These are phyloP conservation scores for Chrysophaeum taylorii DNA, from an alignment of 352 stramenopile genomes.

Conservation along the genomic window DNA sequence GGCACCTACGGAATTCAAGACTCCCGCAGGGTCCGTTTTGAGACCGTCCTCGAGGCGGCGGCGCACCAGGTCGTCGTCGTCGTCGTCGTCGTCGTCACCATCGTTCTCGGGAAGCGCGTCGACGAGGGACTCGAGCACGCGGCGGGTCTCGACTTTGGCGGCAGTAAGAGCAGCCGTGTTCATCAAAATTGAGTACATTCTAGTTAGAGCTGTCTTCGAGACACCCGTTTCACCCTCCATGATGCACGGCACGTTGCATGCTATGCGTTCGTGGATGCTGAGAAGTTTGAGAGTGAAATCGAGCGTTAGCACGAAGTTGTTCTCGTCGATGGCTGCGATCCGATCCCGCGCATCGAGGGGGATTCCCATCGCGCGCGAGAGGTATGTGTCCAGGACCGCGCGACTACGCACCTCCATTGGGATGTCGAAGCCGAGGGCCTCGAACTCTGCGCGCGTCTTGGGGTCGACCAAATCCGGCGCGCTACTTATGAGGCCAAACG, in stretches of 20 bases:
- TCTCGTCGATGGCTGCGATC: slow-evolving; percentile 33
- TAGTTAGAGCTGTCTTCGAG: slow-evolving; percentile 37
- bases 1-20: too few relatives aligned
- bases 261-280: slow-evolving; percentile 36
- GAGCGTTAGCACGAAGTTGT: slow-evolving; percentile 38
- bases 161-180: slow-evolving; percentile 28
- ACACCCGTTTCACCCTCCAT: slow-evolving; percentile 43
- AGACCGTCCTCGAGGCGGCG: too few relatives aligned
- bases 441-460: slow-evolving; percentile 19
- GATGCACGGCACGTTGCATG: slow-evolving; percentile 34
- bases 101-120: too few relatives aligned
- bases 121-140: slow-evolving; percentile 17
- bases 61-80: too few relatives aligned
- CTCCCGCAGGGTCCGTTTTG: too few relatives aligned
- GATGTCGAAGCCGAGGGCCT: slow-evolving; percentile 31
- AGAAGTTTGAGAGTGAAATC: slow-evolving; percentile 40
- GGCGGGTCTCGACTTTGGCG: slow-evolving; percentile 23
- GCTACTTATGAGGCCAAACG: slow-evolving; percentile 35
- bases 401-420: slow-evolving; percentile 29
- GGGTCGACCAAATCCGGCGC: slow-evolving; percentile 25
- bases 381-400: slow-evolving; percentile 33
- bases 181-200: slow-evolving; percentile 38
- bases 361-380: slow-evolving; percentile 35
- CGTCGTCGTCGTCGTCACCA: too few relatives aligned
- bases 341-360: slow-evolving; percentile 22